phyloP scores from a whole-genome alignment of 768 basidiomycete species.

The Hericium rajendrae region DNA sequence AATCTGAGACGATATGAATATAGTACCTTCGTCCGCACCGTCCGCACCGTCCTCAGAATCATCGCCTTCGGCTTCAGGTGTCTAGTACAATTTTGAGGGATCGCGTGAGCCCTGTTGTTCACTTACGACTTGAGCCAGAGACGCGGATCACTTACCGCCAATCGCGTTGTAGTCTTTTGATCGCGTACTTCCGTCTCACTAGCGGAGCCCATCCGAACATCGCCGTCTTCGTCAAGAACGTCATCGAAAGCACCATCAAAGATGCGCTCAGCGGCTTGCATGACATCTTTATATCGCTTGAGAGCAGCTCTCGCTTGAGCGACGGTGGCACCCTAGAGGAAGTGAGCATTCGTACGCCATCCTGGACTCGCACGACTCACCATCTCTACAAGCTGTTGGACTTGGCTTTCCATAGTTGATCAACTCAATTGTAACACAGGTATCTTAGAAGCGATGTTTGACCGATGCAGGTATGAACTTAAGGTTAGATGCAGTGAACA shows the following conservation, averaged over 20 bases:
- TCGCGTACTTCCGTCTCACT: slow-evolving; percentile 1
- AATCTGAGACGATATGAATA: background rate
- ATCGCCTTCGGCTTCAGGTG: slow-evolving; percentile 45
- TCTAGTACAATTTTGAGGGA: slow-evolving; percentile 26
- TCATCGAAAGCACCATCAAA: slow-evolving; percentile 80
- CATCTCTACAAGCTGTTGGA: slow-evolving; percentile 29
- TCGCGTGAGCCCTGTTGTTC: background rate
- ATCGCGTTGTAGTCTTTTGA: background rate
- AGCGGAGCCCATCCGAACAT: slow-evolving; percentile 14
- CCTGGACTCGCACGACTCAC: slow-evolving; percentile 9
- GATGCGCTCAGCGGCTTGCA: slow-evolving; percentile 82
- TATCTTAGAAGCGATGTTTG: too few species aligned
- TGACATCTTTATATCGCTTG: slow-evolving; percentile 76
- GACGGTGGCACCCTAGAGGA: slow-evolving; percentile 65
- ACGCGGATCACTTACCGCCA: slow-evolving; percentile 7
- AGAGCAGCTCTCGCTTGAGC: slow-evolving; percentile 81
- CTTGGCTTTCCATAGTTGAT: slow-evolving; percentile 23
- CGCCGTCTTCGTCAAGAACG: slow-evolving; percentile 45
- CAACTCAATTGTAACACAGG: too few species aligned
- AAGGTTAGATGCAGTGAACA: too few species aligned
- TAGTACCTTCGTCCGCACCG: slow-evolving; percentile 33
- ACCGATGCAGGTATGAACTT: too few species aligned
- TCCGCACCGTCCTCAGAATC: slow-evolving; percentile 33
- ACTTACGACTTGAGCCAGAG: background rate
- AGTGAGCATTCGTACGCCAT: background rate